phyloP scores from a whole-genome alignment of 352 stramenopile species.

The Globisporangium middletonii region DNA sequence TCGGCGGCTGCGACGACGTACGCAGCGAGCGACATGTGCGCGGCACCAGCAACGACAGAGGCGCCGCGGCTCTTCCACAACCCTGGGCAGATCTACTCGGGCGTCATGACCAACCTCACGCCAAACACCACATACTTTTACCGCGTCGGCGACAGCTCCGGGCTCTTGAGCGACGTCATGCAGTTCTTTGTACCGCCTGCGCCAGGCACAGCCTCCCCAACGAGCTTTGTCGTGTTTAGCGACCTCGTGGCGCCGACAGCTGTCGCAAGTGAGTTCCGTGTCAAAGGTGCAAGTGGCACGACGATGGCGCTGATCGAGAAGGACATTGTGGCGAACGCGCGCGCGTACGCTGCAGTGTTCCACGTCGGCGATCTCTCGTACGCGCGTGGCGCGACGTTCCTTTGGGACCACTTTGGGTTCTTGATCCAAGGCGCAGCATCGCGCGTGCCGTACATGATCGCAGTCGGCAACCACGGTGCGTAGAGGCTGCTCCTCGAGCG shows the following conservation, averaged over 20 bases:
- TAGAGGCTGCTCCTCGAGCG: neutral
- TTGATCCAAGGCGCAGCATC: constrained; percentile 76
- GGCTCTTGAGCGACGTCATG: constrained; percentile 8
- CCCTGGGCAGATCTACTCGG: constrained; percentile 10
- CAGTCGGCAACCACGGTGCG: constrained; percentile 37
- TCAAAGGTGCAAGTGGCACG: constrained; percentile 8
- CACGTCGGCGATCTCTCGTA: constrained; percentile 84
- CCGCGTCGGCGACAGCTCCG: constrained; percentile 10
- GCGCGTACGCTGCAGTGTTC: constrained; percentile 57
- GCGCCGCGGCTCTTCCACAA: constrained; percentile 11
- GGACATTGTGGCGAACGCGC: constrained; percentile 12
- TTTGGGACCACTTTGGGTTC: constrained; percentile 84
- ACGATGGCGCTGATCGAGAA: constrained; percentile 13
- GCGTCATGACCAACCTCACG: constrained; percentile 11
- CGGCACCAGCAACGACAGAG: constrained; percentile 4
- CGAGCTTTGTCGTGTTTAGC: constrained; percentile 50
- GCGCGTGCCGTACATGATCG: constrained; percentile 77
- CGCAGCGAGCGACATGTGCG: constrained; percentile 13
- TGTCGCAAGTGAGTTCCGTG: constrained; percentile 10
- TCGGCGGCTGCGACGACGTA: constrained; percentile 10
- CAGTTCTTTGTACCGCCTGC: constrained; percentile 13
- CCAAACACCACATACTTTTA: constrained; percentile 13
- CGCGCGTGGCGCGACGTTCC: constrained; percentile 50
- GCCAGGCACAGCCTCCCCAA: constrained; percentile 1
- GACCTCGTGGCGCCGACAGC: constrained; percentile 31